Percentiles rank a stretch among this genome's conserved stretches.
Conservation (phyloP, 2,329 filamentous ascomycete species). For the Ceratocystis cubensis region DNA sequence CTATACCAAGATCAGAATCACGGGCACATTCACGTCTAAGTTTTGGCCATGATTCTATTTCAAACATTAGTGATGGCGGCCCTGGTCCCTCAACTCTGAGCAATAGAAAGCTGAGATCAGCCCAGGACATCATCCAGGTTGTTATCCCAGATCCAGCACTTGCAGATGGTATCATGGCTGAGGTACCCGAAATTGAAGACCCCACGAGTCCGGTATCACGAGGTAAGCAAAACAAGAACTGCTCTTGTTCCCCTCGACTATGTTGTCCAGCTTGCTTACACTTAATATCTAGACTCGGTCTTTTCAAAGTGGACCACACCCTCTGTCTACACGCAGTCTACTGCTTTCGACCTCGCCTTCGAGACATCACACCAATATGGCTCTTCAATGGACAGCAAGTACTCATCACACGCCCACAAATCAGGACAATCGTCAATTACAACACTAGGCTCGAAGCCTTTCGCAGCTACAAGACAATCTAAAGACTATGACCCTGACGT, state of each 20-base stretch:
- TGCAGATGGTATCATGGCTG: neutral
- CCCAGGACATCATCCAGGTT: neutral
- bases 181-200: constrained; percentile 10
- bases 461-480: constrained; percentile 26
- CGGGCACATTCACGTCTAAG: constrained; percentile 11
- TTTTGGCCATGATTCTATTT: constrained; percentile 12
- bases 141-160: neutral
- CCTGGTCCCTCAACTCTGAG: constrained; percentile 13
- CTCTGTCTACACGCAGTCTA: constrained; percentile 16
- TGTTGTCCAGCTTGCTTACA: constrained; percentile 5
- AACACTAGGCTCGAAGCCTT: constrained; percentile 32
- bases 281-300: constrained; percentile 11
- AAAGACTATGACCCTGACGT: neutral
- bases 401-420: constrained; percentile 30
- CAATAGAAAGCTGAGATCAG: constrained; percentile 1
- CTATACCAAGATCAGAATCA: constrained; percentile 10
- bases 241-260: neutral
- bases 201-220: constrained; percentile 12
- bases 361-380: constrained; percentile 5
- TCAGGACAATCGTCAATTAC: constrained; percentile 34
- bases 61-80: constrained; percentile 9
- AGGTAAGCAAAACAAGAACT: neutral
- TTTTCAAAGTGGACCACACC: constrained; percentile 17
- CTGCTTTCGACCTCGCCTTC: constrained; percentile 10
- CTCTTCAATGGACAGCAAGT: constrained; percentile 24